phyloP scores from a whole-genome alignment of 192 early-diverging fungal species.

The Piromyces finnis region DNA sequence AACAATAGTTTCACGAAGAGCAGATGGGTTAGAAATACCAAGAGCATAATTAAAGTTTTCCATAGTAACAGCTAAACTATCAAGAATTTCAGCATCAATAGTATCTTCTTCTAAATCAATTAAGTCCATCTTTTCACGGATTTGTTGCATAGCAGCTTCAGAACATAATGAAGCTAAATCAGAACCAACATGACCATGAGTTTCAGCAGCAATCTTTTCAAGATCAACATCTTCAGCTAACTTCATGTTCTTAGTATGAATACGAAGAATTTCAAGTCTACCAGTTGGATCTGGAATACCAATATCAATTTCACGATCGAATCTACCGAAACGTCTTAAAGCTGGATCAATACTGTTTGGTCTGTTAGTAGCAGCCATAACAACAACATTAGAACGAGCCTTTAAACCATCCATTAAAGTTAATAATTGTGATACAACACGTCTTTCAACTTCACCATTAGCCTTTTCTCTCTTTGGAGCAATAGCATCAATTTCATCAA shows the following conservation, averaged over 20 bases:
- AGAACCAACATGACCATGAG: constrained; percentile 93
- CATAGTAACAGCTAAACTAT: constrained; percentile 88
- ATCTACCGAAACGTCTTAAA: constrained; percentile 94
- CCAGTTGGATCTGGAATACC: constrained; percentile 97
- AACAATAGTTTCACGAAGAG: constrained; percentile 96
- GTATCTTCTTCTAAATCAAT: constrained; percentile 97
- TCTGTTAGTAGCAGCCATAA: constrained; percentile 98
- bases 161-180: constrained; percentile 96
- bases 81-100: constrained; percentile 91
- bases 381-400: constrained; percentile 90
- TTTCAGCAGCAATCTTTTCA: constrained; percentile 91
- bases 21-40: constrained; percentile 86
- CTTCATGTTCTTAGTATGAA: constrained; percentile 99
- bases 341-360: constrained; percentile 98
- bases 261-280: constrained; percentile 93
- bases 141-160: constrained; percentile 99
- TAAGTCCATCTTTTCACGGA: constrained; percentile 97
- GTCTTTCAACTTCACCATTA: constrained; percentile 95
- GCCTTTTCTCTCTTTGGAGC: constrained; percentile 98
- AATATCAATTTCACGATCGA: constrained; percentile 98
- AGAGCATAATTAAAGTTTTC: constrained; percentile 94
- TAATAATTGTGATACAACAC: constrained; percentile 93
- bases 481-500: constrained; percentile 98
- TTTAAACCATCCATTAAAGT: constrained; percentile 98
- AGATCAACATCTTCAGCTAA: constrained; percentile 91